A percentile compares a stretch with the other conserved stretches of the same genome.
These are phyloP conservation scores for Kwoniella shivajii DNA, from an alignment of 1,284 basidiomycete species.

Conservation along the genomic window DNA sequence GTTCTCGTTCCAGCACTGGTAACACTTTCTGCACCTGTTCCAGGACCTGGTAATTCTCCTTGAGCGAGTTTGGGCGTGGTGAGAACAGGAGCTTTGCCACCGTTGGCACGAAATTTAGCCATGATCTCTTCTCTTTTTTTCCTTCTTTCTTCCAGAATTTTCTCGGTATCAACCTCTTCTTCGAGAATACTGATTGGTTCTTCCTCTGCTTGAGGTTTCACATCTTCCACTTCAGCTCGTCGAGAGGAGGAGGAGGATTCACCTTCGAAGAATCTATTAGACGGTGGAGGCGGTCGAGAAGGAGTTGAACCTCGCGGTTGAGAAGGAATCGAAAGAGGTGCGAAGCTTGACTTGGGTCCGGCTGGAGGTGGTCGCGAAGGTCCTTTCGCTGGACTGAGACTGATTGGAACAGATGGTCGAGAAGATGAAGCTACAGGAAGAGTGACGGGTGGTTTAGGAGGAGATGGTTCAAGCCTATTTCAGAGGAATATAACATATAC, in stretches of 20 bases:
- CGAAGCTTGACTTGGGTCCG: slow-evolving; percentile 21
- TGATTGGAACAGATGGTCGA: slow-evolving; percentile 1
- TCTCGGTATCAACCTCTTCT: slow-evolving; percentile 67
- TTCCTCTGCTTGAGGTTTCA: slow-evolving; percentile 37
- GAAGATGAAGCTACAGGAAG: slow-evolving; percentile 11
- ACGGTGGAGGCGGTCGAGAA: slow-evolving; percentile 9
- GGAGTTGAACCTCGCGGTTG: slow-evolving; percentile 5
- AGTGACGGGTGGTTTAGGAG: slow-evolving; percentile 9
- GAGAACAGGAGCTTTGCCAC: slow-evolving; percentile 20
- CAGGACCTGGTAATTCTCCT: slow-evolving; percentile 11
- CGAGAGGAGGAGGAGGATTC: slow-evolving; percentile 3
- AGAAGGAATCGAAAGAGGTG: slow-evolving; percentile 27
- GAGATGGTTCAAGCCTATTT: slow-evolving; percentile 27
- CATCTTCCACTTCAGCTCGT: slow-evolving; percentile 7
- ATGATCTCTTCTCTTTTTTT: slow-evolving; percentile 80
- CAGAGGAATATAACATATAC: neutral
- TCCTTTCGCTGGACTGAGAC: slow-evolving; percentile 2
- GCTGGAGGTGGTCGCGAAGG: slow-evolving; percentile 3
- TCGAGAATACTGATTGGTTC: slow-evolving; percentile 48
- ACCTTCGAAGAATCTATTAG: slow-evolving; percentile 12
- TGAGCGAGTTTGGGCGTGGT: slow-evolving; percentile 7
- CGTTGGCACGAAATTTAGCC: slow-evolving; percentile 67
- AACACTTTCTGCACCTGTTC: slow-evolving; percentile 42
- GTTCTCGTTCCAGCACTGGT: slow-evolving; percentile 39
- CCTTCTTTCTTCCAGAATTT: slow-evolving; percentile 73